Evolutionary conservation across 1,139 yeast species (phyloP).

Genomic region (Pichia sorboxylosa): DNA sequence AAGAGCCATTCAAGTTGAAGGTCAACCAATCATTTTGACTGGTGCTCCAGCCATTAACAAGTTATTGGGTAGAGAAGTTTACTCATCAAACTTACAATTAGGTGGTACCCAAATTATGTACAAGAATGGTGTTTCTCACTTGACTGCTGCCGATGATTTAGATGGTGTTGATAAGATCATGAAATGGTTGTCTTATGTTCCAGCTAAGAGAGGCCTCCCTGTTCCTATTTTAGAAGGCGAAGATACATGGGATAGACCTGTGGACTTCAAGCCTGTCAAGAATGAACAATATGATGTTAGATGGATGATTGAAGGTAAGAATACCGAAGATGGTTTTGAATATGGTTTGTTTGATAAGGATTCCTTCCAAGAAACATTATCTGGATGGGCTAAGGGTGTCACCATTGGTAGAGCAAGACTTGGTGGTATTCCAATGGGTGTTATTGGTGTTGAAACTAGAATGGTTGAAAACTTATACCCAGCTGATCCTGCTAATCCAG

Average conservation of each 20-base stretch:
- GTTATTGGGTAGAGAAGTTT: constrained; percentile 90
- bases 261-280: constrained; percentile 67
- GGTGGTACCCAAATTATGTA: constrained; percentile 99
- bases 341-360: constrained; percentile 81
- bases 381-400: constrained; percentile 98
- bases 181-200: constrained; percentile 94
- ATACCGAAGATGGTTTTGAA: constrained; percentile 61
- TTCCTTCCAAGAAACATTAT: constrained; percentile 93
- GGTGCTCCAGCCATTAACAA: constrained; percentile 99
- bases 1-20: constrained; percentile 97
- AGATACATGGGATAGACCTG: constrained; percentile 89
- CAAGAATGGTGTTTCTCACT: constrained; percentile 93
- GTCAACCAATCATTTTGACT: constrained; percentile 94
- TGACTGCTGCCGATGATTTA: constrained; percentile 89
- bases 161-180: constrained; percentile 93
- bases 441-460: constrained; percentile 90
- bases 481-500: constrained; percentile 97
- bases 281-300: constrained; percentile 81
- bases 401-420: constrained; percentile 97
- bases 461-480: constrained; percentile 81
- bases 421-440: constrained; percentile 98
- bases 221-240: constrained; percentile 78
- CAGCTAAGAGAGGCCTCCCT: constrained; percentile 81
- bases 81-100: constrained; percentile 88
- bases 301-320: constrained; percentile 86